Evolutionary conservation across 768 basidiomycete species (phyloP).

Genomic region (Auricularia cornea): DNA sequence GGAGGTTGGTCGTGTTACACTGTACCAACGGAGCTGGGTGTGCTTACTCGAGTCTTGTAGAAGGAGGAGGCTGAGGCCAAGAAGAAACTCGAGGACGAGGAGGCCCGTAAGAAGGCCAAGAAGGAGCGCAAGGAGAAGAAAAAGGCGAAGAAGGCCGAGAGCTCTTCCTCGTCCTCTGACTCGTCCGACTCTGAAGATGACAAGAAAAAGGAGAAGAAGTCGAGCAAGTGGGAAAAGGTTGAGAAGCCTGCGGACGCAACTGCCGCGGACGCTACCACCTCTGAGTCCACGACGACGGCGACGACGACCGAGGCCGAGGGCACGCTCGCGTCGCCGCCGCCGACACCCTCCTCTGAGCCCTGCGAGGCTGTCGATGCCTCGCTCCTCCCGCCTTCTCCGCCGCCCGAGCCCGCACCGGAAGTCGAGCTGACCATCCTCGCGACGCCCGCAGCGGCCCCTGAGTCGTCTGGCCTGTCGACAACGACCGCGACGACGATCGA

Average conservation of each 20-base stretch:
- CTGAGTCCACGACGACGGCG: conserved; percentile 3
- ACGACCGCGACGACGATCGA: no score
- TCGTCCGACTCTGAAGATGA: neutral
- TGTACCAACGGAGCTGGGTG: conserved; percentile 7
- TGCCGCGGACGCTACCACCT: neutral
- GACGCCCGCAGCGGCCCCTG: neutral
- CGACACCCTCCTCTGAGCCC: neutral
- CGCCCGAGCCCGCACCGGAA: no score
- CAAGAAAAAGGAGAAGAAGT: conserved; percentile 1
- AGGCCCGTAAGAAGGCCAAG: conserved; percentile 6
- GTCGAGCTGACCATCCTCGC: no score
- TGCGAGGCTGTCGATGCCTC: neutral
- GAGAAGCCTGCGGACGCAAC: conserved; percentile 1
- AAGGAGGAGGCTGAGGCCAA: conserved; percentile 35
- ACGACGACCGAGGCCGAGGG: no score
- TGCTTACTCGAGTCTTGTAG: conserved; percentile 18
- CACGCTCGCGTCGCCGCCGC: conserved; percentile 1
- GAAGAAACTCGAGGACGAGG: conserved; percentile 12
- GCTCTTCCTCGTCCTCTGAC: conserved; percentile 3
- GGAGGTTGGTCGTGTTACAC: conserved; percentile 35
- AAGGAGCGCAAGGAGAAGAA: conserved; percentile 12
- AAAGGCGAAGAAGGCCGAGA: conserved; percentile 14
- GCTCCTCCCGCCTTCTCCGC: no score
- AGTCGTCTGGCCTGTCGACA: neutral
- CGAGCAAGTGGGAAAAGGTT: conserved; percentile 1